These are phyloP conservation scores for Mrakia frigida DNA, from an alignment of 768 basidiomycete species.

Conservation along the genomic window DNA sequence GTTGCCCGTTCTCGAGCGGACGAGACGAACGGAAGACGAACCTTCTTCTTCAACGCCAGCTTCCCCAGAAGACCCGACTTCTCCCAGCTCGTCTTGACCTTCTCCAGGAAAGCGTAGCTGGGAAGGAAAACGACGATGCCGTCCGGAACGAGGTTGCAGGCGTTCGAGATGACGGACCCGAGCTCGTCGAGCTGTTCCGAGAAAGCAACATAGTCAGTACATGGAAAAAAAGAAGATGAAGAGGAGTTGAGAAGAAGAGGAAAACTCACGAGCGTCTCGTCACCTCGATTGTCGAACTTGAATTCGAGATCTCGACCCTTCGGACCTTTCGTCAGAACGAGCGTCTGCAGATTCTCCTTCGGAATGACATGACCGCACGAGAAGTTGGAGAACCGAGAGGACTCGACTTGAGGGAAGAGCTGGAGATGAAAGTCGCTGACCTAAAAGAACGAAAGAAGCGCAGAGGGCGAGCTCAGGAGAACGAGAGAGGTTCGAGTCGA, in stretches of 20 bases:
- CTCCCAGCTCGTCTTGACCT: conserved; percentile 62
- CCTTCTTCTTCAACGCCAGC: conserved; percentile 68
- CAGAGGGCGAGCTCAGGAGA: not conserved
- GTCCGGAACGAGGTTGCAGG: conserved; percentile 68
- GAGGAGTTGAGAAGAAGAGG: not conserved
- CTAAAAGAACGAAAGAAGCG: conserved; percentile 46
- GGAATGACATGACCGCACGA: conserved; percentile 93
- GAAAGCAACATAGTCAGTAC: no score
- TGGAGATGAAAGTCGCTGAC: conserved; percentile 81
- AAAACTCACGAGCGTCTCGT: conserved; percentile 54
- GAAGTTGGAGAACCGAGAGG: conserved; percentile 65
- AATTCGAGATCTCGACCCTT: conserved; percentile 69
- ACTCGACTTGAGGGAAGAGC: conserved; percentile 63
- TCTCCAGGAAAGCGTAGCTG: conserved; percentile 75
- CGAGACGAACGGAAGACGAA: conserved; percentile 39
- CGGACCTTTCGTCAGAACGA: conserved; percentile 71
- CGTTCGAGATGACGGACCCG: conserved; percentile 75
- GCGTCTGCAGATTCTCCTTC: conserved; percentile 63
- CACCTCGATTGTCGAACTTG: conserved; percentile 67
- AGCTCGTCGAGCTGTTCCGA: conserved; percentile 64
- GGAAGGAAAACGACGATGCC: conserved; percentile 94
- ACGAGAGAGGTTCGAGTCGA: not conserved
- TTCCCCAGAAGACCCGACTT: conserved; percentile 59
- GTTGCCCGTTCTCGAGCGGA: no score
- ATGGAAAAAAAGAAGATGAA: not conserved